Evolutionary conservation across 2,329 filamentous ascomycete species (phyloP), one percentile per base, ranked within the genome.

Genomic region (Metarhizium robertsii): DNA sequence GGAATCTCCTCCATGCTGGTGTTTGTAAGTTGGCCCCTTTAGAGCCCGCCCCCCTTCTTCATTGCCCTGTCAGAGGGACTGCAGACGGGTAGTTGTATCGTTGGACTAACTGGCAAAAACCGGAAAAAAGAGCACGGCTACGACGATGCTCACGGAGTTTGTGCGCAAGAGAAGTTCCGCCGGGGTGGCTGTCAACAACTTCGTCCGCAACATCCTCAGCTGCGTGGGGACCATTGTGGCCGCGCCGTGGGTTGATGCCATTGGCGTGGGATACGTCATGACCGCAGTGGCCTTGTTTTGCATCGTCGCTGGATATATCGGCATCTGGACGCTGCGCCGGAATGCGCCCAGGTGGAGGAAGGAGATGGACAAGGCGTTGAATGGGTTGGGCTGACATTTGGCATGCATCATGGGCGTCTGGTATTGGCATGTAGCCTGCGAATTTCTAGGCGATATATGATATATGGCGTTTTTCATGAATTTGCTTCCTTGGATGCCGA

Each of bases 71-170:
- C 25, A 25, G 4, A 25, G 25, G 25, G 25, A 25, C 25, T 25
- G 25, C 25, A 25, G 25, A 25, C 25, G 25, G 25, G 25, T 4
- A 25, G 25, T 25, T 25, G 25, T 25, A 25, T 25, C 25, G 25
- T 1, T 25, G 25, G 25, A 25, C 25, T 25, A 25, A 25, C 25
- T 25, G 25, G 25, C 25, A 25, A 25, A 25, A 25, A 4, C 3
- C 3, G 25, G 1, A 25, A 25, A 25, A 25, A 16, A 74, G 72
- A 70, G 82, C 51, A 79, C 83, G 61, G 77, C 82, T 0, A 91
- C 88, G 0, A 94, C 90, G 0, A 91, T 94, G 87, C 74, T 94
- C 61, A 92, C 89, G 0, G 89, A 94, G 65, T 91, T 92, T 65
- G 86, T 92, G 77, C 87, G 87, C 14, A 78, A 81, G 46, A 78